phyloP scores from a whole-genome alignment of 2,329 filamentous ascomycete genomes.

The Coniella vitis region DNA sequence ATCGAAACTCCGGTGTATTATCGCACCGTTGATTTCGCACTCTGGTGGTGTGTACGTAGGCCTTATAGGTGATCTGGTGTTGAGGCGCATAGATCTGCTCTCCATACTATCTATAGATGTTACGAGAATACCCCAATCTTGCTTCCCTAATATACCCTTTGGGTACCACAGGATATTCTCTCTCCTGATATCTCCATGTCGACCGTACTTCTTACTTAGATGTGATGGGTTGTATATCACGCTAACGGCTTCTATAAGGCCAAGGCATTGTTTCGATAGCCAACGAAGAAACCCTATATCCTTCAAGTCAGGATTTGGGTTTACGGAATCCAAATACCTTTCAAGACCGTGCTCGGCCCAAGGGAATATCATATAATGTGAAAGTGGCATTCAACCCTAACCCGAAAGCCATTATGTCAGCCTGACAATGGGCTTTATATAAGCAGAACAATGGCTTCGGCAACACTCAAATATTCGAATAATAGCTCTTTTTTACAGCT shows the following conservation, averaged over 20 bases:
- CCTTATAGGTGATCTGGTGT: neutral
- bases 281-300: neutral
- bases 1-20: conserved; percentile 17
- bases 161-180: conserved; percentile 20
- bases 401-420: too few relatives aligned
- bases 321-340: neutral
- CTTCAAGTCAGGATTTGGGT: neutral
- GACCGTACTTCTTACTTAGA: neutral
- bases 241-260: conserved; percentile 4
- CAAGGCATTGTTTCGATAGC: conserved; percentile 6
- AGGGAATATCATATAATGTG: conserved; percentile 8
- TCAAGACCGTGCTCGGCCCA: conserved; percentile 6
- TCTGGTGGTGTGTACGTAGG: conserved; percentile 12
- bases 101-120: conserved; percentile 6
- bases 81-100: conserved; percentile 7
- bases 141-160: neutral
- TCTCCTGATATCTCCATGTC: conserved; percentile 21
- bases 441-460: too few relatives aligned
- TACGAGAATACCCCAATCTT: conserved; percentile 4
- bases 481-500: too few relatives aligned
- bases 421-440: too few relatives aligned
- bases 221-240: conserved; percentile 3
- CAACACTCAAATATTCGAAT: too few relatives aligned
- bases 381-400: too few relatives aligned
- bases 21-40: neutral